A percentile compares a stretch with the other conserved stretches of the same genome.
Conservation (phyloP, 2,329 filamentous ascomycete species). For the Cladosporium austrohemisphaericum region DNA sequence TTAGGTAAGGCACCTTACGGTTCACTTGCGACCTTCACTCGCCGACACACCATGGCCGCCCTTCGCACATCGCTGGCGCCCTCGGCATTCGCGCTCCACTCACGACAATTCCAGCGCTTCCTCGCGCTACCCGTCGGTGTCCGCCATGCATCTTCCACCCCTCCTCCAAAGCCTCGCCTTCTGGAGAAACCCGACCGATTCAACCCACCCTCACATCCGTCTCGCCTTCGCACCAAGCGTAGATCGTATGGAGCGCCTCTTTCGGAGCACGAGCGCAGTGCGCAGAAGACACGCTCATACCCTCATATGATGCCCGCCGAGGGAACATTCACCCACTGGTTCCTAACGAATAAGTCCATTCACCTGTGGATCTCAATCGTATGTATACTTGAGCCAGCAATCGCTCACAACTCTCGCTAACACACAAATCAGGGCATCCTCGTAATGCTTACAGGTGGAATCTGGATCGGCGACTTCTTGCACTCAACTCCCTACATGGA, state of each 20-base stretch:
- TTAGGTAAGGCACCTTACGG: too few species aligned
- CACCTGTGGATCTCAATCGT: conserved; percentile 85
- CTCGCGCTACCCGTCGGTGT: conserved; percentile 17
- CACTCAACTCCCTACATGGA: conserved; percentile 74
- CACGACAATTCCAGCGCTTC: conserved; percentile 25
- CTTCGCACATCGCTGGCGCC: conserved; percentile 15
- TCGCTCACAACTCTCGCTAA: background rate
- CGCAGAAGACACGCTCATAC: conserved; percentile 69
- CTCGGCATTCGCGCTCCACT: conserved; percentile 27
- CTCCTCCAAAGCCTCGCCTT: conserved; percentile 58
- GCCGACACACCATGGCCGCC: conserved; percentile 18
- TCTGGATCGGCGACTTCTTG: conserved; percentile 75
- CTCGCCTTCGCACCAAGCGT: conserved; percentile 57
- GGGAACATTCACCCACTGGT: conserved; percentile 79
- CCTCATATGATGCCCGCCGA: conserved; percentile 84
- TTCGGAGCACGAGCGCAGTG: conserved; percentile 60
- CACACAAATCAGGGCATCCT: conserved; percentile 58
- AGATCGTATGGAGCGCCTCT: conserved; percentile 73
- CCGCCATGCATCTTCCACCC: conserved; percentile 31
- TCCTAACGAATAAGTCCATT: conserved; percentile 71
- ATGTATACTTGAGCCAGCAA: conserved; percentile 30
- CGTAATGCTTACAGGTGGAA: conserved; percentile 63
- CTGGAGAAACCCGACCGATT: conserved; percentile 87
- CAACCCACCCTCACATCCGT: conserved; percentile 84
- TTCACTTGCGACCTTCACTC: too few species aligned